Evolutionary conservation across 140 eudicot genomes (phyloP).

Genomic region (Cichorium intybus): DNA sequence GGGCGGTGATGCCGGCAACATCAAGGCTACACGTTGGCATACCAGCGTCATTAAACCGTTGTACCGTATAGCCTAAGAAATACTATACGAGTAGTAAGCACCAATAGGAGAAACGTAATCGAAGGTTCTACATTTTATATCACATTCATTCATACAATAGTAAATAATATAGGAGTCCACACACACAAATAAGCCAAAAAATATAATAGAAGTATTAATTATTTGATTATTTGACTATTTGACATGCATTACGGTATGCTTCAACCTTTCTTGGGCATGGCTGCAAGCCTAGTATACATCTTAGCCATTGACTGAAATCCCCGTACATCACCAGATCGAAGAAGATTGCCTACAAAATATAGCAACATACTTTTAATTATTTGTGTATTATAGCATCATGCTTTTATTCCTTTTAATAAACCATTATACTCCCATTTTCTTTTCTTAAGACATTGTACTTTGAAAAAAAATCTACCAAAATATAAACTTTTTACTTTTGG

Average conservation of each 20-base stretch:
- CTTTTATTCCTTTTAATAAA: no score
- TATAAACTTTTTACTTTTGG: no score
- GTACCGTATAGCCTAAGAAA: no score
- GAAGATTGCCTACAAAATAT: constrained; percentile 11
- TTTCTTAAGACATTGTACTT: no score
- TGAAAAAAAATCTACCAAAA: no score
- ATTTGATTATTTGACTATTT: neutral
- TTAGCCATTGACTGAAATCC: constrained; percentile 97
- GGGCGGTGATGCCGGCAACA: no score
- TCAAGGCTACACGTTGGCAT: no score
- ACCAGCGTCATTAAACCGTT: no score
- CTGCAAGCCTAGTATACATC: constrained; percentile 96
- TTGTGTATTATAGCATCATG: neutral
- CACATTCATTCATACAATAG: neutral
- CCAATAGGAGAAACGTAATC: no score
- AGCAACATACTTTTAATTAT: neutral
- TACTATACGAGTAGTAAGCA: no score
- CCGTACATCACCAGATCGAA: constrained; percentile 81
- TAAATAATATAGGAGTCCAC: neutral
- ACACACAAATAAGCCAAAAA: neutral
- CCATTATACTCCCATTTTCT: no score
- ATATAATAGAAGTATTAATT: neutral
- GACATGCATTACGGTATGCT: neutral
- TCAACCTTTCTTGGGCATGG: constrained; percentile 97
- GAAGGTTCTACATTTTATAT: no score